phyloP scores from a whole-genome alignment of 495 filamentous ascomycete genomes.

The Astrocystis sublimbata region DNA sequence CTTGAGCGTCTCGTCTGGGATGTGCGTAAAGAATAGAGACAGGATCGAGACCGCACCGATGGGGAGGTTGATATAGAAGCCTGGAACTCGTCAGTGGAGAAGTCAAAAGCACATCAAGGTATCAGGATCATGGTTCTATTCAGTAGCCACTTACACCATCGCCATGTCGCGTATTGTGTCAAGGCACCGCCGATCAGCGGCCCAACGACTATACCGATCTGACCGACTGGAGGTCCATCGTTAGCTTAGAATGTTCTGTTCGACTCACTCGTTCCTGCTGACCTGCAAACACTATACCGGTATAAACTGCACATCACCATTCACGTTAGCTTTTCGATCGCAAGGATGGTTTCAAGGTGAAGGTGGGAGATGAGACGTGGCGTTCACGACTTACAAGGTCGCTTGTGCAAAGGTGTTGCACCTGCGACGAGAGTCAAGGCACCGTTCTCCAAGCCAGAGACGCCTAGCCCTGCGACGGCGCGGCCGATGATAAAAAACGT shows the following conservation, averaged over 20 bases:
- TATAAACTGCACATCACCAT: background rate
- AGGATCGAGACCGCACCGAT: slow-evolving; percentile 31
- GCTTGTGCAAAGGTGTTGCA: slow-evolving; percentile 39
- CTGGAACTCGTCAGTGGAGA: slow-evolving; percentile 46
- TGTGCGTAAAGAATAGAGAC: slow-evolving; percentile 24
- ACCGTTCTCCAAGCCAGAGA: slow-evolving; percentile 49
- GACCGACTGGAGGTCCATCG: slow-evolving; percentile 2
- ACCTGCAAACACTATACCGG: background rate
- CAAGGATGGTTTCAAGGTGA: slow-evolving; percentile 15
- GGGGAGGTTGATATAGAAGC: slow-evolving; percentile 49
- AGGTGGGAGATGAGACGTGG: slow-evolving; percentile 38
- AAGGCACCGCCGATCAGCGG: slow-evolving; percentile 61
- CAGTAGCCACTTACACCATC: slow-evolving; percentile 49
- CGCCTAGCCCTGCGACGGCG: slow-evolving; percentile 49
- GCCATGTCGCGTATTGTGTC: slow-evolving; percentile 52
- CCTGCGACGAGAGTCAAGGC: slow-evolving; percentile 48
- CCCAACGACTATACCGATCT: slow-evolving; percentile 38
- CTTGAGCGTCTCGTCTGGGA: slow-evolving; percentile 19
- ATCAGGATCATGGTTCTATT: slow-evolving; percentile 53
- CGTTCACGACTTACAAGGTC: slow-evolving; percentile 33
- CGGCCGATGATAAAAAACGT: slow-evolving; percentile 51
- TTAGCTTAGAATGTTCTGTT: background rate
- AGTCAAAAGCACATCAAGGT: slow-evolving; percentile 31
- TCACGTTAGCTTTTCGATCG: slow-evolving; percentile 28
- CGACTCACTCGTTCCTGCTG: background rate